These are phyloP conservation scores for Thermochaetoides thermophila DNA, from an alignment of 495 filamentous ascomycete species.

Conservation along the genomic window DNA sequence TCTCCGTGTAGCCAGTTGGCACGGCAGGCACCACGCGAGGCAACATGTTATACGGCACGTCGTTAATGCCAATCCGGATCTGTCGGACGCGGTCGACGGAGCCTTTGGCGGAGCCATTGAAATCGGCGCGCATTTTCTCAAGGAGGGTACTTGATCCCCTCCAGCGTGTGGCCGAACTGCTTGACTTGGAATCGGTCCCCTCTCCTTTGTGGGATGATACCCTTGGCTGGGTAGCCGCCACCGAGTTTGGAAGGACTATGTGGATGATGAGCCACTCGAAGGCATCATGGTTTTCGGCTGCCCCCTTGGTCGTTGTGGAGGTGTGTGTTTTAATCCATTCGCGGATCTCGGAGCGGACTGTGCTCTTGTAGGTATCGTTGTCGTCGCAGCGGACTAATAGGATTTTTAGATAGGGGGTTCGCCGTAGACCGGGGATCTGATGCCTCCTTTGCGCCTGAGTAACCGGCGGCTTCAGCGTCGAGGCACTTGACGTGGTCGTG, in stretches of 20 bases:
- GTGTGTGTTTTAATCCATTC: constrained; percentile 84
- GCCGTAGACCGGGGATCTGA: constrained; percentile 86
- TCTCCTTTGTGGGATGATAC: constrained; percentile 21
- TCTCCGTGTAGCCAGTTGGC: constrained; percentile 45
- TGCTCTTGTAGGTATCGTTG: constrained; percentile 78
- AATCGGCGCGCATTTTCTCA: constrained; percentile 83
- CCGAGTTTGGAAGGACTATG: constrained; percentile 68
- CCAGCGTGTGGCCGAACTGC: constrained; percentile 45
- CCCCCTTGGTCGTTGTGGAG: constrained; percentile 34
- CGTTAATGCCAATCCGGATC: constrained; percentile 55
- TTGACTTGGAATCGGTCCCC: constrained; percentile 28
- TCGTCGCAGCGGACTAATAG: constrained; percentile 84
- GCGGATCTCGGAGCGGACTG: constrained; percentile 57
- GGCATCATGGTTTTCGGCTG: constrained; percentile 74
- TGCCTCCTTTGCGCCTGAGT: constrained; percentile 52
- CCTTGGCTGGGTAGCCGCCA: constrained; percentile 55
- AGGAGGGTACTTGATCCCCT: constrained; percentile 65
- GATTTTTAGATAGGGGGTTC: constrained; percentile 88
- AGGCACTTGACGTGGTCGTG: constrained; percentile 1
- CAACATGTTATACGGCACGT: constrained; percentile 41
- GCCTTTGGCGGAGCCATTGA: constrained; percentile 72
- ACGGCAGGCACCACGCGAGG: constrained; percentile 41
- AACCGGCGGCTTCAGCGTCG: constrained; percentile 9
- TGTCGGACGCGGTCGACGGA: constrained; percentile 70
- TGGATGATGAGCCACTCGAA: constrained; percentile 95